Evolutionary conservation across 495 filamentous ascomycete genomes (phyloP), one percentile per base, ranked within the genome.

Genomic region (Poronia punctata): DNA sequence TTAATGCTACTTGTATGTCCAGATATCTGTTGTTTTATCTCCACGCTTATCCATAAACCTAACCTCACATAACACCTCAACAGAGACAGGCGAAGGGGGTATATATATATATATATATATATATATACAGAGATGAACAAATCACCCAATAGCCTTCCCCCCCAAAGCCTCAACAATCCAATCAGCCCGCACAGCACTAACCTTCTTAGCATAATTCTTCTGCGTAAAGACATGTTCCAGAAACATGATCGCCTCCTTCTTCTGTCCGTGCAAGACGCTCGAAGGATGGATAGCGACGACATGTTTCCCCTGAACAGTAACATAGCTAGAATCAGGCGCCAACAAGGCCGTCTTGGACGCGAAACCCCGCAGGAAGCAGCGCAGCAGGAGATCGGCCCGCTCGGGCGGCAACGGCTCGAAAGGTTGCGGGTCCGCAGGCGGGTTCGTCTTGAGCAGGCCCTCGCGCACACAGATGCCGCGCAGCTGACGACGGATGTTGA

Each of bases 201-300:
- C 90, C 25, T 83, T 82, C 56, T 88, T 82, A 10, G 84, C 93
- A 65, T 93, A 99, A 51, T 82, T 89, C 57, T 82, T 86, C 36
- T 82, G 85, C 6, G 93, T 99, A 57, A 84, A 97, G 2, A 99
- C 89, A 61, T 92, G 88, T 59, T 99, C 89, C 48, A 89, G 76
- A 53, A 90, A 99, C 79, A 97, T 80, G 50, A 99, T 92, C 0
- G 87, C 90, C 68, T 96, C 90, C 40, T 82, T 75, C 62, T 90
- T 95, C 62, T 81, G 78, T 7, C 90, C 86, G 53, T 86, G 86
- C 4, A 99, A 56, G 2, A 84, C 82, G 54, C 86, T 94, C 0
- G 79, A 80, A 0, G 93, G 93, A 56, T 99, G 93, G 18, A 99
- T 85, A 0, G 84, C 78, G 7, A 99, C 86, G 1, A 75, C 77